Evolutionary conservation across 1,139 yeast genomes (phyloP).

Genomic region (Blastobotrys proliferans): DNA sequence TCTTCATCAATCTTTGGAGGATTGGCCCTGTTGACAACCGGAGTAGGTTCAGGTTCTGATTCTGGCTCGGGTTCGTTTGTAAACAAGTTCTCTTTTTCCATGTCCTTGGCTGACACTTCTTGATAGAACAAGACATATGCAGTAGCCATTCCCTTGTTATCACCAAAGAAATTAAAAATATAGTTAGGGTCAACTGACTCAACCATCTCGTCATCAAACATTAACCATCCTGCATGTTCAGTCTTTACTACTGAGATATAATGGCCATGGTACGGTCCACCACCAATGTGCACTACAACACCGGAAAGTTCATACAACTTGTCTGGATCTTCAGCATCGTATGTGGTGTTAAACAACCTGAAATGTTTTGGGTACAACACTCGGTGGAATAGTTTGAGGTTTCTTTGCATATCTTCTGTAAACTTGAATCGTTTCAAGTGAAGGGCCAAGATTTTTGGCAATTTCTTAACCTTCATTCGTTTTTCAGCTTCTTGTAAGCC

Average conservation of each 20-base stretch:
- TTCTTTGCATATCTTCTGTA: slow-evolving; percentile 74
- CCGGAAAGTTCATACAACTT: slow-evolving; percentile 77
- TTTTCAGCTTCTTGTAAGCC: slow-evolving; percentile 94
- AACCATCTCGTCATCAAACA: slow-evolving; percentile 93
- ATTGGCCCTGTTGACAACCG: neutral
- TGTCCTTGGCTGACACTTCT: slow-evolving; percentile 30
- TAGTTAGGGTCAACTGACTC: slow-evolving; percentile 81
- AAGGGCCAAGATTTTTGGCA: slow-evolving; percentile 76
- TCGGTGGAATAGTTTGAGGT: slow-evolving; percentile 82
- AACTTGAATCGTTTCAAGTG: slow-evolving; percentile 91
- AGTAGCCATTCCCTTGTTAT: slow-evolving; percentile 81
- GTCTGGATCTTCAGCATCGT: slow-evolving; percentile 45
- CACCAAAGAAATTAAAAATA: slow-evolving; percentile 85
- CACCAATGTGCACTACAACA: slow-evolving; percentile 90
- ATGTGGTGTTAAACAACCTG: slow-evolving; percentile 72
- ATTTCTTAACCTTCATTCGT: slow-evolving; percentile 72
- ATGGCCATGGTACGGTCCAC: slow-evolving; percentile 98
- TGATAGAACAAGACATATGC: slow-evolving; percentile 85
- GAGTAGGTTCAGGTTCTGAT: slow-evolving; percentile 4
- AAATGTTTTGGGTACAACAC: slow-evolving; percentile 75
- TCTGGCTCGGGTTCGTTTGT: slow-evolving; percentile 21
- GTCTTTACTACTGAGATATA: slow-evolving; percentile 85
- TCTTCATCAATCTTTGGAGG: slow-evolving; percentile 14
- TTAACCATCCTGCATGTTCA: slow-evolving; percentile 75
- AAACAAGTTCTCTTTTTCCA: slow-evolving; percentile 27